A percentile compares a stretch with the other conserved stretches of the same genome.
Conservation (phyloP, 2,329 filamentous ascomycete genomes). For the Capronia epimyces region DNA sequence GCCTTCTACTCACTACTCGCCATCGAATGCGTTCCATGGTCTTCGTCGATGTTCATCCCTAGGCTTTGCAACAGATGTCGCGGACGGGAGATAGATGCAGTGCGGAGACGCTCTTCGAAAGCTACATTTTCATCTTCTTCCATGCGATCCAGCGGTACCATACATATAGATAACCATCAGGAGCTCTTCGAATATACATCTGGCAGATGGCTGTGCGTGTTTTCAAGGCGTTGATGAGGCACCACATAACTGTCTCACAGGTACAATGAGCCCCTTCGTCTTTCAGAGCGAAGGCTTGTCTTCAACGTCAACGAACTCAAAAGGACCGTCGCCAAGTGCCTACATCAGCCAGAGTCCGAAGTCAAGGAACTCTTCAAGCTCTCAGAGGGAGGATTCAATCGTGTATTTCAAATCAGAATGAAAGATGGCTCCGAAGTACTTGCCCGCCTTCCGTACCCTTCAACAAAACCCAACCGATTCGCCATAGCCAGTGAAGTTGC, state of each 20-base stretch:
- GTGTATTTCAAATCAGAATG: constrained; percentile 33
- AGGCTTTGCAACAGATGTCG: too few species aligned
- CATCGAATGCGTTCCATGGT: too few species aligned
- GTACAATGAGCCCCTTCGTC: not conserved
- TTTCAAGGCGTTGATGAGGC: not conserved
- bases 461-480: constrained; percentile 29
- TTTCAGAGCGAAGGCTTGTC: not conserved
- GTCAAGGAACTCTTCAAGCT: constrained; percentile 31
- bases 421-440: constrained; percentile 31
- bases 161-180: too few species aligned
- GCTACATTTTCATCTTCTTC: too few species aligned
- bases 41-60: too few species aligned
- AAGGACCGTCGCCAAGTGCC: constrained; percentile 17
- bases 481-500: constrained; percentile 39
- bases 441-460: constrained; percentile 35
- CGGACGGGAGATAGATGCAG: too few species aligned
- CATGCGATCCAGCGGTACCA: too few species aligned
- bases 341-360: constrained; percentile 13
- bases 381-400: constrained; percentile 37
- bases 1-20: too few species aligned
- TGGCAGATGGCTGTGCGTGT: not conserved
- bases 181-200: not conserved
- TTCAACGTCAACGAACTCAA: constrained; percentile 28
- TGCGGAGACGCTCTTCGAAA: too few species aligned
- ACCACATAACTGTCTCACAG: not conserved